Percentiles rank a stretch among this genome's conserved stretches.
Conservation (phyloP, 257 asterid genomes). For the Plantago major region DNA sequence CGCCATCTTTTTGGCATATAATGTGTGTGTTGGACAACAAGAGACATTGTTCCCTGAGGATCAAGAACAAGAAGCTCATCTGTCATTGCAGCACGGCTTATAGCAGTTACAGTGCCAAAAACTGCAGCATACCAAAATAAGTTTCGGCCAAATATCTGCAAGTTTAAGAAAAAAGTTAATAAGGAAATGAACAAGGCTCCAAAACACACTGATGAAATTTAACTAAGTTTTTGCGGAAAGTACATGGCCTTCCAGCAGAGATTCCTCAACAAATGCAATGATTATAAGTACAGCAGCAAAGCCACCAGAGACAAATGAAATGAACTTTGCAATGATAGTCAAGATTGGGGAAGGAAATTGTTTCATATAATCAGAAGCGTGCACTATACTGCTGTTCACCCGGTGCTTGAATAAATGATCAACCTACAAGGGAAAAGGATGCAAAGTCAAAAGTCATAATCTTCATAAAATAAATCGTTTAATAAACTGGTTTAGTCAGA, state of each 20-base stretch:
- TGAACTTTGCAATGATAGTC: slow-evolving; percentile 83
- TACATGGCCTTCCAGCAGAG: slow-evolving; percentile 99
- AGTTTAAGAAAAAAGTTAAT: slow-evolving; percentile 16
- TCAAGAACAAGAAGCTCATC: slow-evolving; percentile 86
- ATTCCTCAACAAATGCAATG: slow-evolving; percentile 90
- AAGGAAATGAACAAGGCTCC: slow-evolving; percentile 11
- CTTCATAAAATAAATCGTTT: too few species aligned
- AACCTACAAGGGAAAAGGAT: slow-evolving; percentile 46
- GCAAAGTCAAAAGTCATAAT: slow-evolving; percentile 7
- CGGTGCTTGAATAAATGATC: slow-evolving; percentile 97
- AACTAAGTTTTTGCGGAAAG: slow-evolving; percentile 14
- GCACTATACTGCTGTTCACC: slow-evolving; percentile 64
- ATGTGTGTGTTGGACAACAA: slow-evolving; percentile 81
- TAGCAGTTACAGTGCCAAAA: slow-evolving; percentile 94
- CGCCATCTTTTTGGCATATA: slow-evolving; percentile 99
- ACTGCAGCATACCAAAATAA: slow-evolving; percentile 98
- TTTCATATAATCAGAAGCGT: slow-evolving; percentile 84
- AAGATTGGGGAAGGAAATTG: slow-evolving; percentile 90
- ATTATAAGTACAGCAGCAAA: slow-evolving; percentile 97
- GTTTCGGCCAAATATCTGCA: slow-evolving; percentile 93
- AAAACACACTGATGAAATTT: slow-evolving; percentile 1
- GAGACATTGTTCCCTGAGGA: slow-evolving; percentile 81
- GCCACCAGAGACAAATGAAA: slow-evolving; percentile 96
- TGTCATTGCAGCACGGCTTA: slow-evolving; percentile 76
- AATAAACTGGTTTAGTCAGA: too few species aligned